Conservation (phyloP, 2,329 filamentous ascomycete genomes). For the Dothistroma septosporum region DNA sequence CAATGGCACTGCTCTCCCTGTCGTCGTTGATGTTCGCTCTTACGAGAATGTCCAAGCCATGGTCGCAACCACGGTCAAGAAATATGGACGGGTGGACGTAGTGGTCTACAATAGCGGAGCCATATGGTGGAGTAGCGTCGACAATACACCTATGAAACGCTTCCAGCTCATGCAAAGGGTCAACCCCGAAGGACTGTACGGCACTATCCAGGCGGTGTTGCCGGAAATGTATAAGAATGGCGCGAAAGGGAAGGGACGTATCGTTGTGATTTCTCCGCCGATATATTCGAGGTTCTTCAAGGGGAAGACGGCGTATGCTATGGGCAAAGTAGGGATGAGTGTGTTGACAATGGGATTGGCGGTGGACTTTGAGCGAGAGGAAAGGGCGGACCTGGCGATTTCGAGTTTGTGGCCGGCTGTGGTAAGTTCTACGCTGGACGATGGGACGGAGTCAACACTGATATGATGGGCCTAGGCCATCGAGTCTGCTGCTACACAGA, state of each 20-base stretch:
- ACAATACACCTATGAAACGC: slow-evolving; percentile 57
- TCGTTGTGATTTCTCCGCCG: slow-evolving; percentile 76
- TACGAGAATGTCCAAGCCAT: slow-evolving; percentile 58
- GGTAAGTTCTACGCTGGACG: slow-evolving; percentile 44
- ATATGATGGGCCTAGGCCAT: slow-evolving; percentile 50
- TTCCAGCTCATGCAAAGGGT: slow-evolving; percentile 66
- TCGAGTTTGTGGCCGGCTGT: slow-evolving; percentile 78
- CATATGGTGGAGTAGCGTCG: slow-evolving; percentile 68
- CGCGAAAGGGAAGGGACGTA: slow-evolving; percentile 53
- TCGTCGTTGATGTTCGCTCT: slow-evolving; percentile 67
- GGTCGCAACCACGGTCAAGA: slow-evolving; percentile 52
- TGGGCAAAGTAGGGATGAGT: slow-evolving; percentile 60
- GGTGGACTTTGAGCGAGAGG: slow-evolving; percentile 72
- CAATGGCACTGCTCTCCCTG: slow-evolving; percentile 61
- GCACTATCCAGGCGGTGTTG: slow-evolving; percentile 62
- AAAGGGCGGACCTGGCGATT: slow-evolving; percentile 64
- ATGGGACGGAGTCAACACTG: not conserved
- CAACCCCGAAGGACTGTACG: slow-evolving; percentile 73
- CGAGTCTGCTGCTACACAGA: slow-evolving; percentile 68
- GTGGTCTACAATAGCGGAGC: slow-evolving; percentile 80
- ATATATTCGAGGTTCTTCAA: slow-evolving; percentile 83
- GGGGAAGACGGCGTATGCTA: slow-evolving; percentile 80
- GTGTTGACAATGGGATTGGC: slow-evolving; percentile 75
- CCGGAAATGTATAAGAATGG: slow-evolving; percentile 57
- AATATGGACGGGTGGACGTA: slow-evolving; percentile 64